Percentiles rank a stretch among this genome's conserved stretches.
phyloP scores from a whole-genome alignment of 2,329 filamentous ascomycete genomes.

The Alternaria atra region DNA sequence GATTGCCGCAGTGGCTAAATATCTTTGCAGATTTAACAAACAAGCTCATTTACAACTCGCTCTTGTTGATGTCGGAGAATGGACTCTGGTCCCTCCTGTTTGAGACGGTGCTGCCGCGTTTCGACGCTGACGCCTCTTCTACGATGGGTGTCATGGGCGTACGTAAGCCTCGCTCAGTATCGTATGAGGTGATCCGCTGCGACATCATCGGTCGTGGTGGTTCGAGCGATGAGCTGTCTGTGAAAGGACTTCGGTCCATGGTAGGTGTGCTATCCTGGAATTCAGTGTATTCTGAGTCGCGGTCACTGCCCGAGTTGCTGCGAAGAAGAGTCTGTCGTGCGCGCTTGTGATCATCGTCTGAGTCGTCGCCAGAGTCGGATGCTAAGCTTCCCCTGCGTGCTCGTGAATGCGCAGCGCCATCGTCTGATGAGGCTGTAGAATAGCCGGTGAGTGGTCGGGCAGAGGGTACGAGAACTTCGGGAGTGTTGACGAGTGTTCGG shows the following conservation, averaged over 20 bases:
- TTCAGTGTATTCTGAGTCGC: slow-evolving; percentile 46
- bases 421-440: slow-evolving; percentile 45
- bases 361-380: slow-evolving; percentile 41
- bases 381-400: slow-evolving; percentile 42
- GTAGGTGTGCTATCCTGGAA: slow-evolving; percentile 48
- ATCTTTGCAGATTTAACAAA: background rate
- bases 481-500: slow-evolving; percentile 35
- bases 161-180: slow-evolving; percentile 37
- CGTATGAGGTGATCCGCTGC: slow-evolving; percentile 44
- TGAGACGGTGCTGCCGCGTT: slow-evolving; percentile 42
- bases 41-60: slow-evolving; percentile 30
- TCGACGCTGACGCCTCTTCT: slow-evolving; percentile 55
- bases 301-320: slow-evolving; percentile 32
- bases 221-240: slow-evolving; percentile 41
- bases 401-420: slow-evolving; percentile 43
- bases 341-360: slow-evolving; percentile 46
- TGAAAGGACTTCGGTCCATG: slow-evolving; percentile 43
- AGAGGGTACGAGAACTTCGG: slow-evolving; percentile 35
- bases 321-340: slow-evolving; percentile 43
- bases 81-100: slow-evolving; percentile 43
- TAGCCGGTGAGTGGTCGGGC: slow-evolving; percentile 43
- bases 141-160: slow-evolving; percentile 56
- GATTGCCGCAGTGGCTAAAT: slow-evolving; percentile 16
- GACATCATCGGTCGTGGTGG: slow-evolving; percentile 33
- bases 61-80: slow-evolving; percentile 46